Percentiles rank a stretch among this genome's conserved stretches.
Evolutionary conservation across 345 rosid species (phyloP).

Genomic region (Erodium maritimum): DNA sequence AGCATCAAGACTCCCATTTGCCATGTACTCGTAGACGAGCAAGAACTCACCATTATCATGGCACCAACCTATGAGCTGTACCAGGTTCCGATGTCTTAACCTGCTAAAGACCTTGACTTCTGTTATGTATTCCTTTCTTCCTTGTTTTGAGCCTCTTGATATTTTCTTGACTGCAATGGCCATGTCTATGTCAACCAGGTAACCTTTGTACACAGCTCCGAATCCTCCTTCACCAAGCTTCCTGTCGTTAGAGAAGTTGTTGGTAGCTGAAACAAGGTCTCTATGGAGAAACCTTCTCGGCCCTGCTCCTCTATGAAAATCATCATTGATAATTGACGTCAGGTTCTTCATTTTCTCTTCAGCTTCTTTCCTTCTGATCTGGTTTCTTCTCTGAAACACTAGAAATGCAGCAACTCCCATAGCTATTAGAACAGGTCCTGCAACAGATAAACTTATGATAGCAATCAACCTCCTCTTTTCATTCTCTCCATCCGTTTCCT

Average conservation of each 20-base stretch:
- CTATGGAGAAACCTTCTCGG: conserved; percentile 13
- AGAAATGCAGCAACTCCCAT: not conserved
- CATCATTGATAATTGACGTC: not conserved
- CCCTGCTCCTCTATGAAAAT: conserved; percentile 4
- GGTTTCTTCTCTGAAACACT: not conserved
- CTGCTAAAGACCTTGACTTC: conserved; percentile 1
- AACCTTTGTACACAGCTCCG: conserved; percentile 11
- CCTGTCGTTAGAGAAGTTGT: conserved; percentile 7
- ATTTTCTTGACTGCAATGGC: conserved; percentile 11
- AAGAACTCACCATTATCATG: not conserved
- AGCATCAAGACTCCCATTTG: not conserved
- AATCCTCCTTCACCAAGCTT: conserved; percentile 14
- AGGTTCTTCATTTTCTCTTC: not conserved
- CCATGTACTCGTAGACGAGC: not conserved
- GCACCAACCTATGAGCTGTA: conserved; percentile 3
- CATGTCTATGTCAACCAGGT: not conserved
- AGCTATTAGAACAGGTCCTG: not conserved
- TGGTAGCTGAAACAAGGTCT: conserved; percentile 6
- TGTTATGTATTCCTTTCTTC: not conserved
- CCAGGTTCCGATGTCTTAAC: not conserved
- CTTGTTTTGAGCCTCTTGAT: conserved; percentile 1
- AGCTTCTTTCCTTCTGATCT: not conserved
- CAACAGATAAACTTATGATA: not conserved
- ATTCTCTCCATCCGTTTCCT: not conserved
- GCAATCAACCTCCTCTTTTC: not conserved